These are phyloP conservation scores for Solanum dulcamara DNA, from an alignment of 257 asterid genomes.

Conservation along the genomic window DNA sequence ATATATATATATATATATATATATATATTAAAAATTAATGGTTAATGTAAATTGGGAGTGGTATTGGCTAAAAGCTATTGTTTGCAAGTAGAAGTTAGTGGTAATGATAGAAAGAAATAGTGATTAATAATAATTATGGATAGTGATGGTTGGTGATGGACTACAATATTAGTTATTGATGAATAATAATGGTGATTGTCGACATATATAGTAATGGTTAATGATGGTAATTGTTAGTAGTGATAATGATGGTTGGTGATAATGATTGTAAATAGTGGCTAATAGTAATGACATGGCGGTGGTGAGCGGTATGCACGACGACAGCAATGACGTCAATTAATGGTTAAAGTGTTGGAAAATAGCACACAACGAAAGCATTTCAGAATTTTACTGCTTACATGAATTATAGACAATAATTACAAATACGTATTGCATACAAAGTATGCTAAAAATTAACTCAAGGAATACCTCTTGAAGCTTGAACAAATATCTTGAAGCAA, in stretches of 20 bases:
- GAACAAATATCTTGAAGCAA: no score
- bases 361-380: no score
- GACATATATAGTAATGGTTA: background rate
- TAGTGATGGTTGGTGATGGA: background rate
- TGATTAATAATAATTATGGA: background rate
- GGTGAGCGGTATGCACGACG: no score
- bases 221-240: background rate
- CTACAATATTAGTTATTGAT: background rate
- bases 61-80: background rate
- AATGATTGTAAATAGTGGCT: background rate
- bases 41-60: background rate
- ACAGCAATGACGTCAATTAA: no score
- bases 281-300: background rate
- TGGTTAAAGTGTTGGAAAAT: no score
- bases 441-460: no score
- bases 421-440: no score
- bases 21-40: no score
- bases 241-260: background rate
- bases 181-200: background rate
- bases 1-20: background rate
- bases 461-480: no score
- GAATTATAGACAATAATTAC: no score
- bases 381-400: no score
- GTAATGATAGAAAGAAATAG: background rate
- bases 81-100: background rate